Conservation (phyloP, 495 filamentous ascomycete species). For the Xylaria bambusicola region DNA sequence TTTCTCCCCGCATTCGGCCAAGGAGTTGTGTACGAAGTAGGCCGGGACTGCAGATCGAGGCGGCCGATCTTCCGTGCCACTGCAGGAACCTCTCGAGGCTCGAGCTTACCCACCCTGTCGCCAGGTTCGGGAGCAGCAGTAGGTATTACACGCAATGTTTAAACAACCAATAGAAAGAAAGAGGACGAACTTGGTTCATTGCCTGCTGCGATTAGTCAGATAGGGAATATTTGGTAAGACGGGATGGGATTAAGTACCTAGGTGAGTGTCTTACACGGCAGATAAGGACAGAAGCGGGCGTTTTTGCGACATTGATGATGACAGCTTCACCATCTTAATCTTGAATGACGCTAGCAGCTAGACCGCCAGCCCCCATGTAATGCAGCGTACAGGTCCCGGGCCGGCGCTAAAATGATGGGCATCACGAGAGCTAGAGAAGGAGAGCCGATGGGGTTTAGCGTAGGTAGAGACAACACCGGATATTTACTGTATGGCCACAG, state of each 20-base stretch:
- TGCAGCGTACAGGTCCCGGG: background rate
- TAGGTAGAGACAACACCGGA: too few relatives aligned
- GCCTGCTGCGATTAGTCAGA: background rate
- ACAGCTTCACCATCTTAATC: too few relatives aligned
- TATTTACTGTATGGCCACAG: background rate
- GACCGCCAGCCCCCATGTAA: too few relatives aligned
- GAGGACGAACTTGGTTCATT: background rate
- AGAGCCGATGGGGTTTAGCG: background rate
- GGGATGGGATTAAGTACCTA: background rate
- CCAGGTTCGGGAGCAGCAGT: too few relatives aligned
- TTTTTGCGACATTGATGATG: background rate
- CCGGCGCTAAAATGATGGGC: constrained; percentile 10
- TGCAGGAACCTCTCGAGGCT: constrained; percentile 7
- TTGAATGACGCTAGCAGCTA: too few relatives aligned
- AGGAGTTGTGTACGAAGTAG: constrained; percentile 9
- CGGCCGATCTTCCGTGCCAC: constrained; percentile 17
- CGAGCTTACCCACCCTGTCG: too few relatives aligned
- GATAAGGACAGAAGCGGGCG: background rate
- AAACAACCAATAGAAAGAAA: background rate
- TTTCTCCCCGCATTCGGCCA: constrained; percentile 16
- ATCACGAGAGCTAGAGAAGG: background rate
- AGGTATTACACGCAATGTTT: too few relatives aligned
- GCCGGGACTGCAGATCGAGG: constrained; percentile 17
- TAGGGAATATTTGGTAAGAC: background rate
- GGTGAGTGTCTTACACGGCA: background rate